Conservation (phyloP, 495 filamentous ascomycete species). For the Cercophora scortea region DNA sequence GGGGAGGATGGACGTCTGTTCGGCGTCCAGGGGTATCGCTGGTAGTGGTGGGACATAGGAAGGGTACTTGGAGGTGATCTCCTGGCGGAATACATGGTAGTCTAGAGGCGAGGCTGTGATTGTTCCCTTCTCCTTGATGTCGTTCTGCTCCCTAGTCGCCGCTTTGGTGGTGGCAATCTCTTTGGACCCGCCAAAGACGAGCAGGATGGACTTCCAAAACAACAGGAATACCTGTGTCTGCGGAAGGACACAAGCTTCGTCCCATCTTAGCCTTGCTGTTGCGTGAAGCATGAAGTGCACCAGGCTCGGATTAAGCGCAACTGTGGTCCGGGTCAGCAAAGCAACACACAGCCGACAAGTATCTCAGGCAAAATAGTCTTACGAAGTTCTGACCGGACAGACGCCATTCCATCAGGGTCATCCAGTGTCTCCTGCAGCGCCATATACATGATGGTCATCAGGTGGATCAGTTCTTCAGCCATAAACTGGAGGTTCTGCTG, state of each 20-base stretch:
- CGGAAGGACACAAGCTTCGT: conserved; percentile 48
- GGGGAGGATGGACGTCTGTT: conserved; percentile 84
- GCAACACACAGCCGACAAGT: conserved; percentile 66
- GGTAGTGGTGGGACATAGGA: conserved; percentile 86
- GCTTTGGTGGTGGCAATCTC: conserved; percentile 69
- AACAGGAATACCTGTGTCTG: conserved; percentile 56
- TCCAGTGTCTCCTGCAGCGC: conserved; percentile 58
- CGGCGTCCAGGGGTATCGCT: conserved; percentile 75
- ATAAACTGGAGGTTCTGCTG: conserved; percentile 29
- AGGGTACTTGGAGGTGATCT: conserved; percentile 98
- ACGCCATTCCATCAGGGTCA: conserved; percentile 31
- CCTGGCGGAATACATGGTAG: conserved; percentile 92
- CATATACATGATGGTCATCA: conserved; percentile 65
- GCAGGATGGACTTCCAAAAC: conserved; percentile 83
- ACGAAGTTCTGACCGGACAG: conserved; percentile 34
- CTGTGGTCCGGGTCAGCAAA: conserved; percentile 14
- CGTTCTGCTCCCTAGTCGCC: conserved; percentile 44
- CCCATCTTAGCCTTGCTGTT: conserved; percentile 76
- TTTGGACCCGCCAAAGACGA: conserved; percentile 70
- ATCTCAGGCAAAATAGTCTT: conserved; percentile 50
- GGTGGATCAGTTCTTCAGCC: conserved; percentile 50
- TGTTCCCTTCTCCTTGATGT: conserved; percentile 41
- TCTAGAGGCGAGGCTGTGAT: conserved; percentile 92
- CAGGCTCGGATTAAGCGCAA: conserved; percentile 57
- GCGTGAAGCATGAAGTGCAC: conserved; percentile 67